phyloP scores from a whole-genome alignment of 768 basidiomycete genomes.

The Mrakia gelida region DNA sequence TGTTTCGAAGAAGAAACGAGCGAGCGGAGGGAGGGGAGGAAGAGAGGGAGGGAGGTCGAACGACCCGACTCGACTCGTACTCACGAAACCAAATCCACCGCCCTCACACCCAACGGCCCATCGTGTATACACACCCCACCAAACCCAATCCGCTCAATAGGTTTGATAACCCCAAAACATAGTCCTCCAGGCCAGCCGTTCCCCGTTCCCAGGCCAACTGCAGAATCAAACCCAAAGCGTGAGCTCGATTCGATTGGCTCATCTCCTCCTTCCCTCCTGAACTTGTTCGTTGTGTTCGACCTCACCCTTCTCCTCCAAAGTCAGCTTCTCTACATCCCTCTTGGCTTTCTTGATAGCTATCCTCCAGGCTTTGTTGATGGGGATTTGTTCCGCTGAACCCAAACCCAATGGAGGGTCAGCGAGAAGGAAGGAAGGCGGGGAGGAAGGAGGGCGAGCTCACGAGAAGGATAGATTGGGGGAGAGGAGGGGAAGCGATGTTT shows the following conservation, averaged over 20 bases:
- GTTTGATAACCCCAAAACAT: neutral
- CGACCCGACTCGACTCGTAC: too few species aligned
- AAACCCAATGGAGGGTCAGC: neutral
- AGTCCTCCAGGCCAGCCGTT: slow-evolving; percentile 1
- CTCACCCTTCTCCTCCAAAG: slow-evolving; percentile 52
- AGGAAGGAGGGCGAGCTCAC: neutral
- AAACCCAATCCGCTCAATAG: slow-evolving; percentile 44
- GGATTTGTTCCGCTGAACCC: neutral
- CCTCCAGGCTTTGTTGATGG: neutral
- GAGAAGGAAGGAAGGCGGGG: neutral
- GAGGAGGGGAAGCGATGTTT: neutral
- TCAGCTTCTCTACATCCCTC: neutral
- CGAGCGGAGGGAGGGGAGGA: neutral
- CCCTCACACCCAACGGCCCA: slow-evolving; percentile 41
- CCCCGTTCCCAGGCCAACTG: neutral
- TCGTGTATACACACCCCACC: slow-evolving; percentile 56
- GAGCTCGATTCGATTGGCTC: too few species aligned
- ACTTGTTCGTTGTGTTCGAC: slow-evolving; percentile 43
- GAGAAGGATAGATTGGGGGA: slow-evolving; percentile 4
- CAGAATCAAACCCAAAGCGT: neutral
- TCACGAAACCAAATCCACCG: slow-evolving; percentile 8
- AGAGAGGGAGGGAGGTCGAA: neutral
- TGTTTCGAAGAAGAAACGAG: neutral
- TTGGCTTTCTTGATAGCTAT: neutral
- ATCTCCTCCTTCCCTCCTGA: slow-evolving; percentile 38